phyloP scores from a whole-genome alignment of 352 stramenopile genomes.

The Globisporangium cederbergense region DNA sequence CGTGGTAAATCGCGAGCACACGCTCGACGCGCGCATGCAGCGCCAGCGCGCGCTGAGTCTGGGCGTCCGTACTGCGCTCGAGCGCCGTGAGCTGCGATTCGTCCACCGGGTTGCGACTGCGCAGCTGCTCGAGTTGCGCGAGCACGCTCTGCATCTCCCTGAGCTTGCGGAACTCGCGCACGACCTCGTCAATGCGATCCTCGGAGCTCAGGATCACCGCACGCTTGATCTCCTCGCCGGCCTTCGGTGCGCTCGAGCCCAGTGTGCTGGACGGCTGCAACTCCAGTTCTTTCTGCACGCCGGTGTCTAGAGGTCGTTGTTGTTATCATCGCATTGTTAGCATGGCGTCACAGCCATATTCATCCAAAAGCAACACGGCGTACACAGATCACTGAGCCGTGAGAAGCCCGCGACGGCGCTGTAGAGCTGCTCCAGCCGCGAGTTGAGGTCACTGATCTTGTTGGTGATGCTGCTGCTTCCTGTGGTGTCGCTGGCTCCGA shows the following conservation, averaged over 20 bases:
- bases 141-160: conserved; percentile 47
- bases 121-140: conserved; percentile 35
- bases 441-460: conserved; percentile 23
- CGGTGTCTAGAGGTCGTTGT: conserved; percentile 26
- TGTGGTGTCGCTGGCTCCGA: background rate
- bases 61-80: conserved; percentile 26
- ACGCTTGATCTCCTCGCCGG: conserved; percentile 52
- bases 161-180: conserved; percentile 39
- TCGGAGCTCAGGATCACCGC: conserved; percentile 58
- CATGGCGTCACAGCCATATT: background rate
- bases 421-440: conserved; percentile 33
- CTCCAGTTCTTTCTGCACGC: conserved; percentile 29
- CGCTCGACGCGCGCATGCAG: conserved; percentile 50
- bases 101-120: conserved; percentile 19
- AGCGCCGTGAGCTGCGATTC: conserved; percentile 25
- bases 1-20: conserved; percentile 52
- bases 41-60: conserved; percentile 41
- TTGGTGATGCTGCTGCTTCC: conserved; percentile 15
- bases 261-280: conserved; percentile 29
- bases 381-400: conserved; percentile 50
- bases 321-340: background rate
- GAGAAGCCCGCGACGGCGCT: conserved; percentile 29
- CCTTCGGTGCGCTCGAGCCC: conserved; percentile 16
- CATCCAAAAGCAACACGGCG: conserved; percentile 5
- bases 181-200: conserved; percentile 33